Conservation (phyloP, 139 green algal genomes). For the Chlorella vulgaris region DNA sequence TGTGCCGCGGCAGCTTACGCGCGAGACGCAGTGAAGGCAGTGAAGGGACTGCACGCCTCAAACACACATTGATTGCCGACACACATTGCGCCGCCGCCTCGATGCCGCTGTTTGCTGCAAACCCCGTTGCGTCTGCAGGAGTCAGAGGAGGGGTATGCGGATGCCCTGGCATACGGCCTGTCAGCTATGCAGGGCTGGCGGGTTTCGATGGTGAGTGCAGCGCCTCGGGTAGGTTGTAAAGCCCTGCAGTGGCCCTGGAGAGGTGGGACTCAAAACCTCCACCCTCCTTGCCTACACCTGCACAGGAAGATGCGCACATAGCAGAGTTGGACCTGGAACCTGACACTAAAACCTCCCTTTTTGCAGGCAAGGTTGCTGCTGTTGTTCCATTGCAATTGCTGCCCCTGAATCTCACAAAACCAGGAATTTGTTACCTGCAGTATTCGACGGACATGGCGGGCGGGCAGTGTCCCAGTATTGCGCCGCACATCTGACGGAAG, state of each 20-base stretch:
- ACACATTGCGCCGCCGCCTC: background rate
- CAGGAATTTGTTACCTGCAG: too few relatives aligned
- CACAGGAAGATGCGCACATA: slow-evolving; percentile 59
- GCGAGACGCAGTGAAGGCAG: too few relatives aligned
- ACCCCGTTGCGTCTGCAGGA: slow-evolving; percentile 34
- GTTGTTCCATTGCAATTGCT: background rate
- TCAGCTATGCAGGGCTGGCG: slow-evolving; percentile 57
- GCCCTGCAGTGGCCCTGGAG: too few relatives aligned
- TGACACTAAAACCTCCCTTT: slow-evolving; percentile 33
- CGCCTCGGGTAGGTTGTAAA: too few relatives aligned
- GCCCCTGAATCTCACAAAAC: background rate
- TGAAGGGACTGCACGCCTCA: too few relatives aligned
- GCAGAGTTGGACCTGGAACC: slow-evolving; percentile 31
- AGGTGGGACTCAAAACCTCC: too few relatives aligned
- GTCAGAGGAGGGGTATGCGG: slow-evolving; percentile 31
- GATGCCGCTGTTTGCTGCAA: background rate
- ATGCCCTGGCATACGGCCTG: slow-evolving; percentile 42
- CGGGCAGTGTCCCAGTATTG: slow-evolving; percentile 45
- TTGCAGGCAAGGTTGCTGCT: slow-evolving; percentile 16
- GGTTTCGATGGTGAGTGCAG: slow-evolving; percentile 46
- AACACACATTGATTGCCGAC: too few relatives aligned
- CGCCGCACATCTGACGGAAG: slow-evolving; percentile 39
- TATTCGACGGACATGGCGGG: slow-evolving; percentile 60
- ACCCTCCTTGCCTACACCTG: too few relatives aligned
- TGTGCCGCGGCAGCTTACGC: too few relatives aligned